A percentile compares a stretch with the other conserved stretches of the same genome.
phyloP scores from a whole-genome alignment of 2,329 filamentous ascomycete genomes.

The Fusarium sp. region DNA sequence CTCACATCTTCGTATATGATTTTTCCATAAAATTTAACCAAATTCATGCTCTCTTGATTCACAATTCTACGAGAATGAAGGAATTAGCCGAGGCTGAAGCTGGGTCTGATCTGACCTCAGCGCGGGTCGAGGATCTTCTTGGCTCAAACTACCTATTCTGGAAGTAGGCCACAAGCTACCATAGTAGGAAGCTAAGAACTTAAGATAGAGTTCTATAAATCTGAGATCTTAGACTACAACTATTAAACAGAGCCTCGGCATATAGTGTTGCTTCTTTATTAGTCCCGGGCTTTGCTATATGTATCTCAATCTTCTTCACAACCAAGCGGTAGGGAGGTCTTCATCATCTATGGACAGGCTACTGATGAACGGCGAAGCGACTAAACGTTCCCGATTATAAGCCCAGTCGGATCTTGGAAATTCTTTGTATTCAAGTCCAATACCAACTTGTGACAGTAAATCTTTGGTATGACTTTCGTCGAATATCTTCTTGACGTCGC shows the following conservation, averaged over 20 bases:
- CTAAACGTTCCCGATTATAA: not conserved
- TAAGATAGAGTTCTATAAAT: not conserved
- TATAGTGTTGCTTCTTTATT: not conserved
- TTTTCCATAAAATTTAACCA: not conserved
- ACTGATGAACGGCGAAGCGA: not conserved
- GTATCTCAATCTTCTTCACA: not conserved
- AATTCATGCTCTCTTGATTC: not conserved
- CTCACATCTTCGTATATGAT: not conserved
- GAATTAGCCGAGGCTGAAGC: not conserved
- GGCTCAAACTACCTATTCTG: not conserved
- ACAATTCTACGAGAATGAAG: not conserved
- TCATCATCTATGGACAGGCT: not conserved
- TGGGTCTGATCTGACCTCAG: constrained; percentile 11
- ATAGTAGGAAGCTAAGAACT: not conserved
- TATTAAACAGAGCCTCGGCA: not conserved
- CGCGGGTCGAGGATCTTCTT: constrained; percentile 5
- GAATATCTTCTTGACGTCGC: not conserved
- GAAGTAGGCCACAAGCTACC: not conserved
- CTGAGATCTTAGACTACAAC: not conserved
- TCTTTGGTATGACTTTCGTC: not conserved
- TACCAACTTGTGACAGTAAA: not conserved
- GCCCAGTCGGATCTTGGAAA: not conserved
- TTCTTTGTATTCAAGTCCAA: not conserved
- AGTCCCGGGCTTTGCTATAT: not conserved
- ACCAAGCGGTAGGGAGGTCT: not conserved